Base-by-base conservation (phyloP, 169 alveolate species). In the Condylostoma magnum region DNA sequence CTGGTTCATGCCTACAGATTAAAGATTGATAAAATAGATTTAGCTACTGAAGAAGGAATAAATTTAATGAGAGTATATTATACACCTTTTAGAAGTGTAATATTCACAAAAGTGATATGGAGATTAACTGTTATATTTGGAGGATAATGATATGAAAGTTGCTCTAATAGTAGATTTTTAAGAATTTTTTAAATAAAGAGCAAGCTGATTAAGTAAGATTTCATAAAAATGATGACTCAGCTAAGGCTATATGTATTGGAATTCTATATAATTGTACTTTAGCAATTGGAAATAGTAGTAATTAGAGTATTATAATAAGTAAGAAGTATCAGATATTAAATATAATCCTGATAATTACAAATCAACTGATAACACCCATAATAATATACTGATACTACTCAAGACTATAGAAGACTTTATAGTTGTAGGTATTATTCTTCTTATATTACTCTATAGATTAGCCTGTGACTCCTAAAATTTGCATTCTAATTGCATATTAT, bases 371-470 rank as follows among this genome's bases (percentile, higher is more conserved):
- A 93, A 92, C 5, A 79, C 95, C 25, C 93, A 83, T 73, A 95
- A 89, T 56, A 82, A 65, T 58, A 82, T 68, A 69, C 82, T 6
- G 87, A 84, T 57, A 66, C 60, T 27, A 44, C 47, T 15, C 77
- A 76, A n/a, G 47, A 67, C 8, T 75, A 54, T 38, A 74, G 57
- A 46, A 58, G 56, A 34, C 63, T 58, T 28, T 55, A 79, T 5
- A 76, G 68, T 31, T 66, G 85, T 25, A 65, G 77, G 36, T 90
- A 90, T 15, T 91, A 85, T 48, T 73, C 88, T 18, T 79, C 93
- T n/a, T 77, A 71, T 43, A 84, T 92, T n/a, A 87, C 94, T 58
- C 95, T 76, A 51, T 92, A 33, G 97, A 92, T 76, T 92, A 90
- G 90, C 77, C 90, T 43, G 31, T 60, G 92, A 84, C 65, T 78